Evolutionary conservation across 495 filamentous ascomycete genomes (phyloP).

Genomic region (Neurospora sp.): DNA sequence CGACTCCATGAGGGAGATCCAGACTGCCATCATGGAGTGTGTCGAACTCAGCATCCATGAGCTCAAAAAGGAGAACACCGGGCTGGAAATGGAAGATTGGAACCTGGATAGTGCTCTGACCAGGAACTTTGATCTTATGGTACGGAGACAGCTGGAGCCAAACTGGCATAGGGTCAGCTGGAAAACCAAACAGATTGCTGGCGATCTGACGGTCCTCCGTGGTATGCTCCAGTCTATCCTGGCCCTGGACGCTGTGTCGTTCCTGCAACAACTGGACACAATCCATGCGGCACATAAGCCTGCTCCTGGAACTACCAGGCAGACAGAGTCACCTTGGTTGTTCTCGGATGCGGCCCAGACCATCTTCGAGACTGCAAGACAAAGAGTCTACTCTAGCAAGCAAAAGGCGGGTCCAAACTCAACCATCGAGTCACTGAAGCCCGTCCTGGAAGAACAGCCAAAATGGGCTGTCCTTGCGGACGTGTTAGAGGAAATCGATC

Average conservation of each 20-base stretch:
- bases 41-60: constrained; percentile 91
- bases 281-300: constrained; percentile 86
- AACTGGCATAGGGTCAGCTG: constrained; percentile 96
- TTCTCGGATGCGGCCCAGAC: constrained; percentile 93
- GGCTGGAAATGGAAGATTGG: constrained; percentile 95
- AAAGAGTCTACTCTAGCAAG: constrained; percentile 65
- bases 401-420: constrained; percentile 29
- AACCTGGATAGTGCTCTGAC: constrained; percentile 91
- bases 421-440: constrained; percentile 56
- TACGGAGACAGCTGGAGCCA: constrained; percentile 83
- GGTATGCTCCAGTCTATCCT: constrained; percentile 79
- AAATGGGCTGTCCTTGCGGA: constrained; percentile 87
- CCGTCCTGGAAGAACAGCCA: constrained; percentile 88
- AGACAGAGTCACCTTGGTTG: constrained; percentile 90
- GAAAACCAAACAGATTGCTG: constrained; percentile 87
- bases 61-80: constrained; percentile 77
- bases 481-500: constrained; percentile 85
- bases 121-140: constrained; percentile 80
- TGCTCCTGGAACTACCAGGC: constrained; percentile 73
- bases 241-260: constrained; percentile 81
- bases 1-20: constrained; percentile 82
- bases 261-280: constrained; percentile 87
- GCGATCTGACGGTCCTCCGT: constrained; percentile 74
- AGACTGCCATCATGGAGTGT: constrained; percentile 90
- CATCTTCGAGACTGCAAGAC: constrained; percentile 84